Base-by-base conservation (phyloP, 129 eudicot species). In the Arctium lappa region DNA sequence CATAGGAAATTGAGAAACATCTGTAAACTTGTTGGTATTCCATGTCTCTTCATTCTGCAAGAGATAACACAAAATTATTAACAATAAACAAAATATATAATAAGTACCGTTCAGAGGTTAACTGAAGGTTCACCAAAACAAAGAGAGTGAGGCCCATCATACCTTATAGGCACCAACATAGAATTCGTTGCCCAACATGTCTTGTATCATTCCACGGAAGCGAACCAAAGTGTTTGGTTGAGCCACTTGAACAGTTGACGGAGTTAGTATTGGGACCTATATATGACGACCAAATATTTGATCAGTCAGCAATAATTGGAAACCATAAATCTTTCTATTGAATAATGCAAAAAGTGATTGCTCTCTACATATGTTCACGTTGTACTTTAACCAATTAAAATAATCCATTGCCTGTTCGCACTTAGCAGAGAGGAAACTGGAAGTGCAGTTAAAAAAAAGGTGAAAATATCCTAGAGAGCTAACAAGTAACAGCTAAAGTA, bases 151-250 rank as follows among this genome's bases (percentile, higher is more conserved):
- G 33, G 30, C 39, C 9, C 12, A 53, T 48, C 50, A 69, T 87
- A 95, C 98, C 99, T 96, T 96, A 46, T 91, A 89, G 84, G 93
- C 98, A 44, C 99, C 99, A 75, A 90, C 93, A 86, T 96, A 96
- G 18, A 91, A 89, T 74, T 96, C 99, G 86, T 93, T 93, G 2
- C 97, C 99, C 79, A 89, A 83, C 98, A 96, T 93, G 79, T 96
- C 98, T 83, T 93, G 99, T 78, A 96, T 80, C 98, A 96, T 96
- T 46, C 98, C 99, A 12, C 94, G 88, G 69, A 89, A 93, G 0
- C 97, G 93, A 84, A 96, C 98, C 44, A 96, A 88, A 1, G 97
- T 88, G 79, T 93, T 93, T 1, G 99, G 92, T 87, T 79, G 87
- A 82, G 92, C 70, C 56, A 78, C 69, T 73, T 83, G 86, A 38